These are phyloP conservation scores for Lobosporangium transversale DNA, from an alignment of 192 early-diverging fungal genomes.

Conservation along the genomic window DNA sequence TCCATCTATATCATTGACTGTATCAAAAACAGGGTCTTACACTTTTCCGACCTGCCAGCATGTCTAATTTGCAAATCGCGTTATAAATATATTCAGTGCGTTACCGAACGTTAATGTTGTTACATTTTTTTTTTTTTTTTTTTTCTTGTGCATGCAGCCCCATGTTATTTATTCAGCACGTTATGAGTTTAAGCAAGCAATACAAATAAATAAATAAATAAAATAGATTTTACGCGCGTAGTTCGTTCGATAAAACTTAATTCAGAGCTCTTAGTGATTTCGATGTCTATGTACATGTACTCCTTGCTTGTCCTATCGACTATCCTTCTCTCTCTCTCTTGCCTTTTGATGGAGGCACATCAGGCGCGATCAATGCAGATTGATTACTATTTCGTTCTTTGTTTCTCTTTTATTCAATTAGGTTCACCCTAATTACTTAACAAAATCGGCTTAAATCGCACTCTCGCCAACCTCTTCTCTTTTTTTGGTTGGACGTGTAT, in stretches of 20 bases:
- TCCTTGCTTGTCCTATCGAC: background rate
- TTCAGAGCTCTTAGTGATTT: background rate
- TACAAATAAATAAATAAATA: background rate
- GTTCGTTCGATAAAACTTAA: background rate
- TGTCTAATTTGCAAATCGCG: background rate
- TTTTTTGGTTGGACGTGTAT: background rate
- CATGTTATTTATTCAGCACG: background rate
- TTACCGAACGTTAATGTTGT: background rate
- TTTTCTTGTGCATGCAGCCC: background rate
- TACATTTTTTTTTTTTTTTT: background rate
- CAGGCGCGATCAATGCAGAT: background rate
- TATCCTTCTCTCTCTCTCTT: background rate
- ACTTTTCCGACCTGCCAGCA: background rate
- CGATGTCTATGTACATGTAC: background rate
- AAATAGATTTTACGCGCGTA: background rate
- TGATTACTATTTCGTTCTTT: background rate
- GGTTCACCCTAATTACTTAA: background rate
- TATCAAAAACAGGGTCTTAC: background rate
- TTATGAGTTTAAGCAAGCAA: too few species aligned
- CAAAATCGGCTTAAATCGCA: background rate
- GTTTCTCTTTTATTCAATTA: background rate
- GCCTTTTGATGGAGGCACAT: background rate
- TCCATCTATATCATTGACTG: too few species aligned
- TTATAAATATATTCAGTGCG: background rate
- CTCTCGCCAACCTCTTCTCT: background rate